phyloP scores from a whole-genome alignment of 768 basidiomycete genomes.

The Macrocybe gigantea region DNA sequence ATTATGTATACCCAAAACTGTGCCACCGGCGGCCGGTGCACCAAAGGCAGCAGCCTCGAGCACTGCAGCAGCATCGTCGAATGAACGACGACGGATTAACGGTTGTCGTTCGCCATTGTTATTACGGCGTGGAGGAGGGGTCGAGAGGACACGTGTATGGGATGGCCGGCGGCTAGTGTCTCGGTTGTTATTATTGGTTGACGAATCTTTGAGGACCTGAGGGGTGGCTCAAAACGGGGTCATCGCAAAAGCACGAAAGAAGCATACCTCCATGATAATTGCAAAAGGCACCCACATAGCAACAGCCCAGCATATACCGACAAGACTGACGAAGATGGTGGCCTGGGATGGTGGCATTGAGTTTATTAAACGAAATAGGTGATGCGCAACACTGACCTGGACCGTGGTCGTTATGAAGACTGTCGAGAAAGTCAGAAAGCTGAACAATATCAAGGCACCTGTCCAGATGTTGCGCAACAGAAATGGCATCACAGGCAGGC shows the following conservation, averaged over 20 bases:
- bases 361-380: not conserved
- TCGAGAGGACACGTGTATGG: conserved; percentile 52
- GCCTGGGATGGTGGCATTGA: conserved; percentile 48
- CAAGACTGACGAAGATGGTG: conserved; percentile 72
- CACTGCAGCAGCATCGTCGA: conserved; percentile 37
- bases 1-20: conserved; percentile 92
- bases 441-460: conserved; percentile 78
- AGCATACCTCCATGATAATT: conserved; percentile 89
- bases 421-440: conserved; percentile 72
- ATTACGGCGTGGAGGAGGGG: conserved; percentile 31
- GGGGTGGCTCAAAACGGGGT: not conserved
- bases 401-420: conserved; percentile 80
- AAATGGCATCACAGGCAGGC: conserved; percentile 84
- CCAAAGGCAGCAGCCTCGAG: conserved; percentile 25
- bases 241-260: not conserved
- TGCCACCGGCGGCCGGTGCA: conserved; percentile 73
- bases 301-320: conserved; percentile 95
- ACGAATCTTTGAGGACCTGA: conserved; percentile 64
- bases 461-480: conserved; percentile 93
- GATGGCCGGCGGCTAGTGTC: conserved; percentile 29
- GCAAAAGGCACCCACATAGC: conserved; percentile 98
- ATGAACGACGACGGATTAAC: conserved; percentile 54
- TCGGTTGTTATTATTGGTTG: conserved; percentile 33
- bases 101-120: conserved; percentile 46
- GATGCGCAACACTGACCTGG: conserved; percentile 37